phyloP scores from a whole-genome alignment of 1,284 basidiomycete genomes.

The Gymnopus androsaceus region DNA sequence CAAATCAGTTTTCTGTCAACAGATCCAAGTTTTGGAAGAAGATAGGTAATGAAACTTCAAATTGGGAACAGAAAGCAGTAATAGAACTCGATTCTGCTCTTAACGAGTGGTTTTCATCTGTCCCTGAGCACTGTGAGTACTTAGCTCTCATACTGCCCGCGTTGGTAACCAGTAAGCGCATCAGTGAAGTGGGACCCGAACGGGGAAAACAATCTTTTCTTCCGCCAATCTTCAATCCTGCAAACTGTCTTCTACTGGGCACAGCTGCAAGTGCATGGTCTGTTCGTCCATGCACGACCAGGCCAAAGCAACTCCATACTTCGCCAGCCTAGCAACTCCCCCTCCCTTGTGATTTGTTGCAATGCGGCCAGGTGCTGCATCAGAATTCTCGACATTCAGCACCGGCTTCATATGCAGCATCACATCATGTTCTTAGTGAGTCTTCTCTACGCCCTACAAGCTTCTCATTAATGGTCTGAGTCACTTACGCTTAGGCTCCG shows the following conservation, averaged over 20 bases:
- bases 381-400: conserved; percentile 34
- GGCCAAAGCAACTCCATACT: not conserved
- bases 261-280: conserved; percentile 42
- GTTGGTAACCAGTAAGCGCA: not conserved
- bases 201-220: conserved; percentile 45
- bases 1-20: not conserved
- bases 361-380: conserved; percentile 48
- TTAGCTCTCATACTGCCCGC: not conserved
- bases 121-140: conserved; percentile 2
- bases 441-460: too few relatives aligned
- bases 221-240: conserved; percentile 61
- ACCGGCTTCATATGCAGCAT: conserved; percentile 3
- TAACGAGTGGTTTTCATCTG: conserved; percentile 1
- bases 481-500: too few relatives aligned
- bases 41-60: not conserved
- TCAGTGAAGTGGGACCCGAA: conserved; percentile 65
- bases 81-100: conserved; percentile 6
- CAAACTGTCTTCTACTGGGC: conserved; percentile 61
- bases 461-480: too few relatives aligned
- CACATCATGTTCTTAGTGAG: conserved; percentile 13
- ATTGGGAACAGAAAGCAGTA: conserved; percentile 1
- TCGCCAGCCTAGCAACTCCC: conserved; percentile 24
- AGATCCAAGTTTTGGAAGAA: not conserved
- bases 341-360: conserved; percentile 50
- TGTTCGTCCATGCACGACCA: not conserved